Percentiles rank a stretch among this genome's conserved stretches.
Conservation (phyloP, 2,329 filamentous ascomycete species). For the Pyricularia grisea region DNA sequence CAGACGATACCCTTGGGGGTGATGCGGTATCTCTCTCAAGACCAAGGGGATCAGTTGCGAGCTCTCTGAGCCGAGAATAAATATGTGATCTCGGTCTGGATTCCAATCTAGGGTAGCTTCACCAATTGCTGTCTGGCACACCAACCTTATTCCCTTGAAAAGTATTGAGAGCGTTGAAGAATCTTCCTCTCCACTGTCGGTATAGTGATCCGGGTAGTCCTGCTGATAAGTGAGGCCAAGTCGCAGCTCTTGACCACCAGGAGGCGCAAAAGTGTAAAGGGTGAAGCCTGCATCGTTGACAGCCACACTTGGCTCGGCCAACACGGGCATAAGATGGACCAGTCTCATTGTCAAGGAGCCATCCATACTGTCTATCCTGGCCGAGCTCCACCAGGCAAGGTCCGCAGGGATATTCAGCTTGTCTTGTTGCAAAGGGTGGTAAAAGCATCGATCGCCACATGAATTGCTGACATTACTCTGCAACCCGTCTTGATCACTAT, state of each 20-base stretch:
- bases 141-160: background rate
- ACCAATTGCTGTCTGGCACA: background rate
- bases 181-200: background rate
- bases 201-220: background rate
- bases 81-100: background rate
- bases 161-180: background rate
- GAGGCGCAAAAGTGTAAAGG: background rate
- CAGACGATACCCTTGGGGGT: background rate
- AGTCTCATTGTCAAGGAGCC: background rate
- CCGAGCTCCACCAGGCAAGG: background rate
- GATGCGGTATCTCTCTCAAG: background rate
- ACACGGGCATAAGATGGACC: background rate
- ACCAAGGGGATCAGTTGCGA: background rate
- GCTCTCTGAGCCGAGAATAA: background rate
- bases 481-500: background rate
- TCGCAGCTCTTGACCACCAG: background rate
- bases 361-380: background rate
- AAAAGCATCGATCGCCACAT: background rate
- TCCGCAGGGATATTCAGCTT: background rate
- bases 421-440: background rate
- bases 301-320: background rate
- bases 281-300: background rate
- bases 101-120: background rate
- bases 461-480: background rate
- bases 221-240: background rate